phyloP scores from a whole-genome alignment of 2,329 filamentous ascomycete species.

The Paracoccidioides brasiliensis region DNA sequence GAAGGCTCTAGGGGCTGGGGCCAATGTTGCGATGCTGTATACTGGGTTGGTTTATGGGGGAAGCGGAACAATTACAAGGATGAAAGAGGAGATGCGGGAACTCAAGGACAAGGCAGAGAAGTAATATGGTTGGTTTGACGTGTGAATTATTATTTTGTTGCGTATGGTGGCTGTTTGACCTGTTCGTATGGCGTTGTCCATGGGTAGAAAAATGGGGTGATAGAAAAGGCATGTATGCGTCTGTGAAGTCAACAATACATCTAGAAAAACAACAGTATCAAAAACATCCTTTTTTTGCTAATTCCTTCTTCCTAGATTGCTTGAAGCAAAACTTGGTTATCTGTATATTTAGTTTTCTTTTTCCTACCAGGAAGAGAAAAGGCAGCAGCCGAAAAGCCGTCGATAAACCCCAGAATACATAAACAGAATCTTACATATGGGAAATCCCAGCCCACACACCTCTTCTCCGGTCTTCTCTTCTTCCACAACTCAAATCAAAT shows the following conservation, averaged over 20 bases:
- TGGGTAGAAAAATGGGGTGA: not conserved
- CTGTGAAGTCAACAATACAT: too few species aligned
- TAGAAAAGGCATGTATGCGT: too few species aligned
- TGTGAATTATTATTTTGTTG: not conserved
- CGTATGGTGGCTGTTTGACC: not conserved
- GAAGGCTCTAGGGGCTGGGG: conserved; percentile 72
- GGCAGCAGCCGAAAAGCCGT: not conserved
- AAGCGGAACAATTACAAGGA: conserved; percentile 44
- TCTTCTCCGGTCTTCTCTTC: not conserved
- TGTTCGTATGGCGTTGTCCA: not conserved
- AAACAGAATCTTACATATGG: not conserved
- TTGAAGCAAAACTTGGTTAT: too few species aligned
- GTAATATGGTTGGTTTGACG: not conserved
- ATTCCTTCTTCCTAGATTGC: too few species aligned
- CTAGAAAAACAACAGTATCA: not conserved
- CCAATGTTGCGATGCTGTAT: conserved; percentile 83
- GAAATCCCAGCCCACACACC: not conserved
- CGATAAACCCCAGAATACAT: not conserved
- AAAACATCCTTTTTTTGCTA: too few species aligned
- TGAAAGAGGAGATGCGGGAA: conserved; percentile 36
- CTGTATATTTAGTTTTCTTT: too few species aligned
- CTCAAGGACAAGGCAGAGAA: conserved; percentile 15
- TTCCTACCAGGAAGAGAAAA: too few species aligned
- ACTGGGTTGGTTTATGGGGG: conserved; percentile 59
- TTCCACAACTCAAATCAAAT: not conserved